Base-by-base conservation (phyloP, 257 asterid species). In the Gentiana macrophylla region DNA sequence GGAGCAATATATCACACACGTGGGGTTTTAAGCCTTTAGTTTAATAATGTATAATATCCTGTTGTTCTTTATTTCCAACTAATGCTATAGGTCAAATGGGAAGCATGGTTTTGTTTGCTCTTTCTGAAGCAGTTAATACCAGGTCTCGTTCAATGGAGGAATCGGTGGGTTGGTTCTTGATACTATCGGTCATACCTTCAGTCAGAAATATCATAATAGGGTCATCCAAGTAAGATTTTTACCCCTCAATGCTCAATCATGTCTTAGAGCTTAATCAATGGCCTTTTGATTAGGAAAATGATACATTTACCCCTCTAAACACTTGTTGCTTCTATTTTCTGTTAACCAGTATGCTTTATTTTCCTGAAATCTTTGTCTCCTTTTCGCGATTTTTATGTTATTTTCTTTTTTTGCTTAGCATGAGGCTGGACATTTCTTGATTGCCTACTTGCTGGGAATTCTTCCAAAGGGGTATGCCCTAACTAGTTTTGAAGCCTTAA, bases 341-440 rank as follows among this genome's bases (percentile, higher is more conserved):
- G 43, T 57, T 4, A 6, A 50, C 32, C 12, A 47, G 10, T 56
- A 44, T 32, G 49, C 12, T 37, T 33, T 13, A 6, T n/a, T 52
- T 62, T 32, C 10, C 4, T 11, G 35, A 53, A 57, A 10, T 35
- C 52, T 52, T 37, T 35, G 8, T 48, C 37, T 59, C 55, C 34
- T 54, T 7, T 56, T 62, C 44, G 43, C 70, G 62, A 70, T 51
- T 59, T 67, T 54, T 52, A 66, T 41, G 46, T 10, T 53, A 6
- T 60, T 57, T 44, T 60, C 41, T 61, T 51, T 60, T 73, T 36
- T 69, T 65, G 46, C 60, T 51, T 68, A 91, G 98, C 98, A 91
- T 66, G 98, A 91, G 76, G 95, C 98, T 37, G 98, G 98, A 58
- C 98, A 91, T 81, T 87, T 91, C 85, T 75, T 91, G 77, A 81